Evolutionary conservation across 2,329 filamentous ascomycete genomes (phyloP).

Genomic region (Coniochaeta hoffmannii): DNA sequence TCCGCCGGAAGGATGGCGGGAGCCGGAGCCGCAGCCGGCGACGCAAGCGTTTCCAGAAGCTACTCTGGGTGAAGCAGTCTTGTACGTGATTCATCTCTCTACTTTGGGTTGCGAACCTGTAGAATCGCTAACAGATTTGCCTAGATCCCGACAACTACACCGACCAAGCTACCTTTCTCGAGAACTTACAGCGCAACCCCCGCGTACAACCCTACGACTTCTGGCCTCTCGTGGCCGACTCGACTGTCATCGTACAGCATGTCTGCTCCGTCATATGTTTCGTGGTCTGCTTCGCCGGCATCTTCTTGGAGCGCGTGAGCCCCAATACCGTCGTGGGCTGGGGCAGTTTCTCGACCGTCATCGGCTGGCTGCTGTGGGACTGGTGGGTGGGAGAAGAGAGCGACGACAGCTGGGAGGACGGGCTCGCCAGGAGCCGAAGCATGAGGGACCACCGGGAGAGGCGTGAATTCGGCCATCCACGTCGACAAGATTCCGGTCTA

Average conservation of each 20-base stretch:
- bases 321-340: slow-evolving; percentile 83
- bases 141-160: slow-evolving; percentile 97
- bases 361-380: slow-evolving; percentile 90
- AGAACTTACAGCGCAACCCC: slow-evolving; percentile 90
- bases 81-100: slow-evolving; percentile 46
- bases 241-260: slow-evolving; percentile 94
- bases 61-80: slow-evolving; percentile 96
- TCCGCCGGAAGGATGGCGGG: slow-evolving; percentile 41
- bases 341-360: slow-evolving; percentile 72
- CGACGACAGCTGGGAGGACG: slow-evolving; percentile 46
- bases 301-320: slow-evolving; percentile 79
- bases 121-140: slow-evolving; percentile 1
- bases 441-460: slow-evolving; percentile 18
- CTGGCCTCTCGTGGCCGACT: slow-evolving; percentile 92
- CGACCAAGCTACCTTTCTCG: slow-evolving; percentile 91
- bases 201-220: slow-evolving; percentile 94
- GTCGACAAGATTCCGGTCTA: slow-evolving; percentile 10
- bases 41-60: slow-evolving; percentile 82
- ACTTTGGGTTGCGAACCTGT: not conserved
- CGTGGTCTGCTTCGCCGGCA: slow-evolving; percentile 86
- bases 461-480: slow-evolving; percentile 12
- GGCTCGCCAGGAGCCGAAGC: slow-evolving; percentile 26
- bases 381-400: slow-evolving; percentile 66
- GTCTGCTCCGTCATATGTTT: slow-evolving; percentile 94
- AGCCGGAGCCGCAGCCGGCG: slow-evolving; percentile 57